A percentile compares a stretch with the other conserved stretches of the same genome.
phyloP scores from a whole-genome alignment of 1,284 basidiomycete species.

The Pseudozyma pruni region DNA sequence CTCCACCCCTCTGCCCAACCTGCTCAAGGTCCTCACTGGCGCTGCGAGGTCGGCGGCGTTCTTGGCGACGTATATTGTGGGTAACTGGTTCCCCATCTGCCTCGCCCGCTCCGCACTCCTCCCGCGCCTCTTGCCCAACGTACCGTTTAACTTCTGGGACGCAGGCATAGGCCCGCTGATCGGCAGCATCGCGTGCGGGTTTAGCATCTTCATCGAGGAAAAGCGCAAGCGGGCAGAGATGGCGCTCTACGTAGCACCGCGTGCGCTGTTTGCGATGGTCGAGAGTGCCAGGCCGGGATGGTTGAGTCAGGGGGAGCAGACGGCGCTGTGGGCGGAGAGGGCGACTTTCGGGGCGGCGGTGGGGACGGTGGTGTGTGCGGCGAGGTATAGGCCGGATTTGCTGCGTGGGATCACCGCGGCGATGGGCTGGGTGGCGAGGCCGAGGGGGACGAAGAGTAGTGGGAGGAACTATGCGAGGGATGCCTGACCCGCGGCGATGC shows the following conservation, averaged over 20 bases:
- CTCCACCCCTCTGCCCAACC: slow-evolving; percentile 40
- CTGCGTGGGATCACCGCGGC: slow-evolving; percentile 53
- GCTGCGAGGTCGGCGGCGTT: slow-evolving; percentile 67
- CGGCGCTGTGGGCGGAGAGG: slow-evolving; percentile 55
- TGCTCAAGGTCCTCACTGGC: slow-evolving; percentile 61
- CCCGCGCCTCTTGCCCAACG: slow-evolving; percentile 48
- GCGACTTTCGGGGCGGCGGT: slow-evolving; percentile 51
- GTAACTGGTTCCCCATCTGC: slow-evolving; percentile 66
- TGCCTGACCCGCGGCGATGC: slow-evolving; percentile 1
- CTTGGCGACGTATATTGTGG: slow-evolving; percentile 68
- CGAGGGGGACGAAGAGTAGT: slow-evolving; percentile 3
- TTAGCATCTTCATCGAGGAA: slow-evolving; percentile 68
- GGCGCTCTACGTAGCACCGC: slow-evolving; percentile 69
- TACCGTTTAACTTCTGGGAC: slow-evolving; percentile 55
- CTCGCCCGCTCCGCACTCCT: slow-evolving; percentile 45
- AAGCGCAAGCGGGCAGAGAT: slow-evolving; percentile 68
- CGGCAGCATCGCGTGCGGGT: slow-evolving; percentile 52
- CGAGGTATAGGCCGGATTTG: slow-evolving; percentile 51
- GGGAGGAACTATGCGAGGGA: slow-evolving; percentile 35
- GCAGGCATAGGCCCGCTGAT: slow-evolving; percentile 48
- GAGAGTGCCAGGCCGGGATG: slow-evolving; percentile 56
- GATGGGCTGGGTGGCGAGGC: slow-evolving; percentile 55
- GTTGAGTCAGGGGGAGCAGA: slow-evolving; percentile 42
- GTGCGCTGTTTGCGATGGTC: slow-evolving; percentile 65
- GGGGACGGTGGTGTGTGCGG: slow-evolving; percentile 52